A percentile compares a stretch with the other conserved stretches of the same genome.
Conservation (phyloP, 2,329 filamentous ascomycete species). For the Colletotrichum lentis region DNA sequence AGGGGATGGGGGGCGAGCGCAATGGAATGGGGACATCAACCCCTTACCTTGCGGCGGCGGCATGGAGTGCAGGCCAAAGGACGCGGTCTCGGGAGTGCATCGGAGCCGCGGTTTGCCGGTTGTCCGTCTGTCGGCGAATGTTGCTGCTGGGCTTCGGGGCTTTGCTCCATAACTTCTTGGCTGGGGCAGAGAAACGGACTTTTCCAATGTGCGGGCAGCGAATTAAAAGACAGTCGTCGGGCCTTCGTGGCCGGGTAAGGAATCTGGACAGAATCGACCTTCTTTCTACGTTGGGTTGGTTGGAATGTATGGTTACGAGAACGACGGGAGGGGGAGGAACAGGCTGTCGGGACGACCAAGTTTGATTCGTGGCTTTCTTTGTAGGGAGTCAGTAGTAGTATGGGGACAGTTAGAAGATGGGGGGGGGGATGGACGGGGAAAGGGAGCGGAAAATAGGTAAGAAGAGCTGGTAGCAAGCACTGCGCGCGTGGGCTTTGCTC, state of each 20-base stretch:
- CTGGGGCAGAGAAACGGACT: constrained; percentile 16
- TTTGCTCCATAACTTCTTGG: constrained; percentile 34
- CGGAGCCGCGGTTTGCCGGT: constrained; percentile 33
- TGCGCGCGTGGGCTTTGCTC: not conserved
- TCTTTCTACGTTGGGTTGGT: not conserved
- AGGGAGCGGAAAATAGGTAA: not conserved
- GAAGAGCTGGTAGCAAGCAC: not conserved
- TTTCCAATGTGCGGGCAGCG: constrained; percentile 12
- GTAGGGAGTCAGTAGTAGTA: no score
- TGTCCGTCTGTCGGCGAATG: constrained; percentile 35
- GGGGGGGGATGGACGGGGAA: not conserved
- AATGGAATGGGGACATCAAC: not conserved
- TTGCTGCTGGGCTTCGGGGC: constrained; percentile 32
- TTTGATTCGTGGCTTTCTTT: not conserved
- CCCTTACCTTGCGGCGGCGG: constrained; percentile 36
- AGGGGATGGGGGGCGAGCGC: not conserved
- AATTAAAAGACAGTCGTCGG: not conserved
- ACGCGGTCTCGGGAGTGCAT: constrained; percentile 36
- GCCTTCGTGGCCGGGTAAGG: not conserved
- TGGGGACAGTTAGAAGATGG: no score
- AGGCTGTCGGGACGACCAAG: not conserved
- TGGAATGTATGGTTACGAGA: constrained; percentile 5
- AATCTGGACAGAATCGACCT: no score
- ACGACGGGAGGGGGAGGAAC: not conserved
- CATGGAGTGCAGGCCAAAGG: constrained; percentile 37